Evolutionary conservation across 164 flowering plant genomes (phyloP).

Genomic region (Macadamia integrifolia): DNA sequence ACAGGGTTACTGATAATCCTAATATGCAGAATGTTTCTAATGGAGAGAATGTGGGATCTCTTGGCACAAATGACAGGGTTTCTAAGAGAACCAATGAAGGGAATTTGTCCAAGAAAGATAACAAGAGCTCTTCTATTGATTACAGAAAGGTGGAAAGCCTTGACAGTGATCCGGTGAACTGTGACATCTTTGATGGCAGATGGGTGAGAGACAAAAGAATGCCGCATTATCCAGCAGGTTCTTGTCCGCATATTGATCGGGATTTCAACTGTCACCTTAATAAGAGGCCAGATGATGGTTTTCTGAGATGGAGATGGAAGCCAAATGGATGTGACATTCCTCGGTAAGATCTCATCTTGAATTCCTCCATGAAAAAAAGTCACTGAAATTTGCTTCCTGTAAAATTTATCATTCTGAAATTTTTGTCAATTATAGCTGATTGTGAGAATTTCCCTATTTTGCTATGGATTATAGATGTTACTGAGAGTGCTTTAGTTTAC

Average conservation of each 20-base stretch:
- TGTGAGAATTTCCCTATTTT: not conserved
- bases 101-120: not conserved
- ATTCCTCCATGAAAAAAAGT: not conserved
- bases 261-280: constrained; percentile 69
- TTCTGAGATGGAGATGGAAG: constrained; percentile 72
- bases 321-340: constrained; percentile 69
- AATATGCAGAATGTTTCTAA: constrained; percentile 7
- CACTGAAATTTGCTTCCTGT: not conserved
- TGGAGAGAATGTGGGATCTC: not conserved
- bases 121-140: constrained; percentile 3
- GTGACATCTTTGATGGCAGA: constrained; percentile 73
- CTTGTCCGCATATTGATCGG: constrained; percentile 65
- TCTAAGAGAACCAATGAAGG: not conserved
- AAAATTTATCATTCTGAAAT: not conserved
- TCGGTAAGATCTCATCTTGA: constrained; percentile 21
- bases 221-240: constrained; percentile 67
- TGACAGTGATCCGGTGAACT: constrained; percentile 17
- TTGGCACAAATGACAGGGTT: constrained; percentile 6
- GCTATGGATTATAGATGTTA: not conserved
- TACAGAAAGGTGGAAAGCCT: constrained; percentile 10
- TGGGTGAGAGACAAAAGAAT: constrained; percentile 73
- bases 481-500: not conserved
- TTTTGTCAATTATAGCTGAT: not conserved
- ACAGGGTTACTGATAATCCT: not conserved
- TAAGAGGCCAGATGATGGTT: constrained; percentile 67